Base-by-base conservation (phyloP, 148 eudicot genomes). In the Tetragonia tetragonoides region DNA sequence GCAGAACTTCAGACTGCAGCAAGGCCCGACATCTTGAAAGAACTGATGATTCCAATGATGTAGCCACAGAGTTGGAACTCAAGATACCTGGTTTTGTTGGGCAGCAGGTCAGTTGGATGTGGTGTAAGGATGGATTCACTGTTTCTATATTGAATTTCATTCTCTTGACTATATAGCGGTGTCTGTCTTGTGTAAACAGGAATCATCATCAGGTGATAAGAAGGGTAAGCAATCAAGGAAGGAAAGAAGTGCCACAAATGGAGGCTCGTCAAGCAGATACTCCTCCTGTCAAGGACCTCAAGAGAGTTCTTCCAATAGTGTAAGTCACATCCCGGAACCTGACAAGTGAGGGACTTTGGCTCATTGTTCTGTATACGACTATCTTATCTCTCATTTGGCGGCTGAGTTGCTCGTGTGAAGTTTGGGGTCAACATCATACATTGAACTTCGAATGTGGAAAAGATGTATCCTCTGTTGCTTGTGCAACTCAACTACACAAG, bases 61-160 rank as follows among this genome's bases (percentile, higher is more conserved):
- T 88, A 64, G 86, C 83, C 51, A 90, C 93, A n/a, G 88, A 86
- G 46, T 73, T 90, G 73, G 93, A 86, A 83, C 91, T 90, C 72
- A 89, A 89, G 85, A 88, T 80, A 49, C 91, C 93, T n/a, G 93
- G 93, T 41, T 88, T 89, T n/a, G 80, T 80, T 46, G 79, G 73
- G 61, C 84, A 79, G 62, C 84, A 88, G 91, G 93, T 89, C n/a
- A 74, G 85, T 78, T 73, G 10, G 61, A 63, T 42, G 17, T 61
- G 46, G 16, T 46, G 51, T 15, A 44, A n/a, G 3, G n/a, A 41
- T 28, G 54, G 72, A 68, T 23, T 54, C 10, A 16, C 20, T 12
- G 0, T 10, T 42, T 44, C 34, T 28, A 28, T 0, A 14, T 21
- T 6, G 14, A 20, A 10, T 42, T 56, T 57, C 42, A 46, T 10